These are phyloP conservation scores for Cercospora berteroae DNA, from an alignment of 2,329 filamentous ascomycete species.

Conservation along the genomic window DNA sequence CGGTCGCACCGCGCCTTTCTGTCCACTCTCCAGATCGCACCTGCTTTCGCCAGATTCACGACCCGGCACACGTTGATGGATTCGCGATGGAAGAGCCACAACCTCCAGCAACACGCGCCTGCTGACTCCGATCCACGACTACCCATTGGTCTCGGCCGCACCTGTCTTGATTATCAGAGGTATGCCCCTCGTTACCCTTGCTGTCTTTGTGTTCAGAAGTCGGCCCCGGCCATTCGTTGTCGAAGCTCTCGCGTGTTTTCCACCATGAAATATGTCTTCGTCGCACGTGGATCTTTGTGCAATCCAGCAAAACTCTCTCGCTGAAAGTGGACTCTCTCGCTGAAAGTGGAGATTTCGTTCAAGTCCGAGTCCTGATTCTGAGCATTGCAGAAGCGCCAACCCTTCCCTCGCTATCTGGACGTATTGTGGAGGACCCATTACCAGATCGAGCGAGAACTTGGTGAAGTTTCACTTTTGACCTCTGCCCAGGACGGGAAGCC, in stretches of 20 bases:
- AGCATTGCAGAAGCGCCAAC: neutral
- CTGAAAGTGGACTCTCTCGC: neutral
- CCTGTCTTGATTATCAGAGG: neutral
- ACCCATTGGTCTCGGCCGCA: neutral
- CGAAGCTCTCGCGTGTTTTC: neutral
- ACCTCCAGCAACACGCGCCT: neutral
- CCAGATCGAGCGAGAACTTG: neutral
- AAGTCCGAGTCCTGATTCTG: neutral
- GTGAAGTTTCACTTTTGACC: neutral
- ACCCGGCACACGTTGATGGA: constrained; percentile 2
- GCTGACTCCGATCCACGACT: neutral
- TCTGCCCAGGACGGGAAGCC: neutral
- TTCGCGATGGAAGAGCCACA: constrained; percentile 10
- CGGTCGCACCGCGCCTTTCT: constrained; percentile 18
- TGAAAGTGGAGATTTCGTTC: neutral
- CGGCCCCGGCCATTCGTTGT: neutral
- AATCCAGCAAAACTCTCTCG: neutral
- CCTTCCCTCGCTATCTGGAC: neutral
- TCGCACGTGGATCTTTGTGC: neutral
- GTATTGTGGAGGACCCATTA: neutral
- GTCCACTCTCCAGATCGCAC: neutral
- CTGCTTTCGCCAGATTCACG: neutral
- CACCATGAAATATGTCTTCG: neutral
- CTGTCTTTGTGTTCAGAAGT: neutral
- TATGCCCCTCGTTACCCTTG: neutral